phyloP scores from a whole-genome alignment of 2,329 filamentous ascomycete genomes.

The Diaporthe caulivora region DNA sequence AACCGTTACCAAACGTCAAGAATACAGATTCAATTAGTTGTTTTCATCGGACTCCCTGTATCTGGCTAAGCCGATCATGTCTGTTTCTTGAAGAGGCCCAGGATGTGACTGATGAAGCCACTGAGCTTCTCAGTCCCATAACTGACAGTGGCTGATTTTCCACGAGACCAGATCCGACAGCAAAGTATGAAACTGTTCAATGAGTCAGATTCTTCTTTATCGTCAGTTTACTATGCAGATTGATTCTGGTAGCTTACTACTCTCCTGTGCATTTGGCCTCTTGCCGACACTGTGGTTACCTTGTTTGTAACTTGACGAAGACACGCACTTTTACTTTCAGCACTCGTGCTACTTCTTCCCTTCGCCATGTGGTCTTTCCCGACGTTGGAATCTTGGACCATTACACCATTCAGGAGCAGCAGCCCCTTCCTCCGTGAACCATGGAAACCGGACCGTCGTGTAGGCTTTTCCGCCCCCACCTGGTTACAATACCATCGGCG shows the following conservation, averaged over 20 bases:
- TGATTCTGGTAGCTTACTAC: neutral
- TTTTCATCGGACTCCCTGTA: neutral
- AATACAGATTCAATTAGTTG: neutral
- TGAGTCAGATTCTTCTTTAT: neutral
- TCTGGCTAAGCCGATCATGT: neutral
- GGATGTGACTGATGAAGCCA: conserved; percentile 4
- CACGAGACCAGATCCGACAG: neutral
- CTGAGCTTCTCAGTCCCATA: neutral
- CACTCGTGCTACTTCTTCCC: neutral
- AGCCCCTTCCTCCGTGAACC: neutral
- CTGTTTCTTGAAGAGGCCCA: neutral
- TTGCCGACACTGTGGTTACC: neutral
- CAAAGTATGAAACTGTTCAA: conserved; percentile 4
- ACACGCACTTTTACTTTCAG: neutral
- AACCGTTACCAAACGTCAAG: too few species aligned
- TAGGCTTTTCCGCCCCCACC: neutral
- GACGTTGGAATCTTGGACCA: too few species aligned
- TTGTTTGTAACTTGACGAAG: conserved; percentile 9
- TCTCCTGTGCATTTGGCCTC: neutral
- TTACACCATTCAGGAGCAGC: neutral
- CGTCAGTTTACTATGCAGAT: neutral
- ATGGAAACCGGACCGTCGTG: neutral
- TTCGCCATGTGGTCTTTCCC: neutral
- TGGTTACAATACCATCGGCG: neutral
- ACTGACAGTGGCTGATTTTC: neutral